phyloP scores from a whole-genome alignment of 139 green algal genomes.

The Chlamydomonas eustigma region DNA sequence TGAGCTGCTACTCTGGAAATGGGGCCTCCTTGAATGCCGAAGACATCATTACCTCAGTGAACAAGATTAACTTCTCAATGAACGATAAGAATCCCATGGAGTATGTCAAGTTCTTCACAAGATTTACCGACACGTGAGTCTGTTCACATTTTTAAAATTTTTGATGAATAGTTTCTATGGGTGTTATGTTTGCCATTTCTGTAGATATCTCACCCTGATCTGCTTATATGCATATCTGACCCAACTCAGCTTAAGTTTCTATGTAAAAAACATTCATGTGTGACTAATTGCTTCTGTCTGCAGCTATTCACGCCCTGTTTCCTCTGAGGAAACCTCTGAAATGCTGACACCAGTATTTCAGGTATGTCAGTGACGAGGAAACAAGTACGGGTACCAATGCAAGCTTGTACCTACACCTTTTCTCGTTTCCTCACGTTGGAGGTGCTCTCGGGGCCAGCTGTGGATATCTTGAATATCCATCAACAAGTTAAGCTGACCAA shows the following conservation, averaged over 20 bases:
- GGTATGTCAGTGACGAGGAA: too few species aligned
- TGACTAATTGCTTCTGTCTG: not conserved
- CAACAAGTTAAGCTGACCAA: not conserved
- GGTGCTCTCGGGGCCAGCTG: not conserved
- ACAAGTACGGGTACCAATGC: too few species aligned
- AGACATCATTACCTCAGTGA: not conserved
- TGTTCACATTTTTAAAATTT: too few species aligned
- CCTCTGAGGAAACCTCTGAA: too few species aligned
- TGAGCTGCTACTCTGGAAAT: not conserved
- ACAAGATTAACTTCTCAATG: not conserved
- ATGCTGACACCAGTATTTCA: too few species aligned
- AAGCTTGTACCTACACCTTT: too few species aligned
- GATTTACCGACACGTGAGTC: not conserved
- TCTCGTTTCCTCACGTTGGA: too few species aligned
- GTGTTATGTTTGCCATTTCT: too few species aligned
- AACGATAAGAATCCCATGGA: slow-evolving; percentile 8
- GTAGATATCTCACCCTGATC: too few species aligned
- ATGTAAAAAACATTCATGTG: not conserved
- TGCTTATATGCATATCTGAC: not conserved
- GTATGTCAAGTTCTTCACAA: not conserved
- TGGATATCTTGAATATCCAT: not conserved
- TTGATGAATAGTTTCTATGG: not conserved
- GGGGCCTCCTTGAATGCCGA: not conserved
- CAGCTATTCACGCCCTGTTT: too few species aligned
- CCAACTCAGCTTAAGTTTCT: not conserved